Conservation (phyloP, 2,329 filamentous ascomycete genomes). For the Pseudocercospora vitis region DNA sequence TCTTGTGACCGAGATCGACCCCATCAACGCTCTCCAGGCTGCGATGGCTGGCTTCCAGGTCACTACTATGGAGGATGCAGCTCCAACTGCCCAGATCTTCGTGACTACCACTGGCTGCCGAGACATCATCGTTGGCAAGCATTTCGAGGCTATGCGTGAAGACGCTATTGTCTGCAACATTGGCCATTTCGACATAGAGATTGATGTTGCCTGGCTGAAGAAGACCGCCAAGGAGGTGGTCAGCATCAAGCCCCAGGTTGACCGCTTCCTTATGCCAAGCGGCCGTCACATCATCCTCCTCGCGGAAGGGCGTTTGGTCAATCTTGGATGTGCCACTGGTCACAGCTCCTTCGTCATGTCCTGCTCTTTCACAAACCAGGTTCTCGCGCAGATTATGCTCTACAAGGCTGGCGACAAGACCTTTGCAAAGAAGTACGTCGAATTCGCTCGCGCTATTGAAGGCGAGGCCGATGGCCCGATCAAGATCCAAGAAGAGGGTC, state of each 20-base stretch:
- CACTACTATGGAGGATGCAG: constrained; percentile 96
- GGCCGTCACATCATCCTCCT: constrained; percentile 98
- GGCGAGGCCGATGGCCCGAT: constrained; percentile 33
- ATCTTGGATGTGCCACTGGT: constrained; percentile 97
- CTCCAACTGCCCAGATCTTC: constrained; percentile 88
- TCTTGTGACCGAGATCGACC: constrained; percentile 94
- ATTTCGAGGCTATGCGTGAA: constrained; percentile 95
- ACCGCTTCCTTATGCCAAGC: constrained; percentile 91
- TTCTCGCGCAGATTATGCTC: constrained; percentile 97
- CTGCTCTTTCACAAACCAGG: constrained; percentile 99
- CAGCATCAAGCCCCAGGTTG: constrained; percentile 99
- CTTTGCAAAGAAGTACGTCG: constrained; percentile 91
- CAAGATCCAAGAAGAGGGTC: constrained; percentile 51
- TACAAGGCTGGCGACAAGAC: constrained; percentile 87
- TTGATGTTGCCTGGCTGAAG: constrained; percentile 99
- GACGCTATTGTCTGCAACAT: constrained; percentile 99
- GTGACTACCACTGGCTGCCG: constrained; percentile 99
- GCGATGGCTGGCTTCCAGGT: constrained; percentile 97
- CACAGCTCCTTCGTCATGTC: constrained; percentile 99
- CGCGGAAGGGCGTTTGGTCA: constrained; percentile 97
- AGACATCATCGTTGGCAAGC: constrained; percentile 87
- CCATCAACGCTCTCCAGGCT: constrained; percentile 99
- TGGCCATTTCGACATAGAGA: constrained; percentile 99
- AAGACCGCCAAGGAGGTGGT: constrained; percentile 87
- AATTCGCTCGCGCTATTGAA: constrained; percentile 66